Percentiles rank a stretch among this genome's conserved stretches.
phyloP scores from a whole-genome alignment of 768 basidiomycete species.

The Amanita polypyramis region DNA sequence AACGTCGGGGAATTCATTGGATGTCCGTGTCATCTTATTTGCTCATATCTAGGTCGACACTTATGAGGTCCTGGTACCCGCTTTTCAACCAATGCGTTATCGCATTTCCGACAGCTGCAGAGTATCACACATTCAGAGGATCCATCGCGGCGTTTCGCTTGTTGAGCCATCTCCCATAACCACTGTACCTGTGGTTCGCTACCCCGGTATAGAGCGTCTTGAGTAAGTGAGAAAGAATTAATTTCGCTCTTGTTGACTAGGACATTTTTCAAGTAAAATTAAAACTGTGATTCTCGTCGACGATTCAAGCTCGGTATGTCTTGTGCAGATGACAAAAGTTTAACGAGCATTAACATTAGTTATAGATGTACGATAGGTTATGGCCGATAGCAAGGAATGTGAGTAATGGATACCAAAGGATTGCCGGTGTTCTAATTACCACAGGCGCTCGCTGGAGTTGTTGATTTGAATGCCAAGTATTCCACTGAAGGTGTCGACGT shows the following conservation, averaged over 20 bases:
- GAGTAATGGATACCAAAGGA: background rate
- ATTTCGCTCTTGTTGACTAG: background rate
- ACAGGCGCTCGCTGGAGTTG: constrained; percentile 9
- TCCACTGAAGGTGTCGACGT: constrained; percentile 48
- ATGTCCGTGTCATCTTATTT: background rate
- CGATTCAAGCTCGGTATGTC: constrained; percentile 14
- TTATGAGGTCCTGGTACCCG: constrained; percentile 15
- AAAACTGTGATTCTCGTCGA: constrained; percentile 16
- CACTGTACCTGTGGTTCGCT: background rate
- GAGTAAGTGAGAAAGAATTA: constrained; percentile 2
- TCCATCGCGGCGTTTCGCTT: background rate
- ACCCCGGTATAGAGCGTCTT: constrained; percentile 6
- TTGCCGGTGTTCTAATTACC: background rate
- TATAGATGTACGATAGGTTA: constrained; percentile 13
- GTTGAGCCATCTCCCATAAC: background rate
- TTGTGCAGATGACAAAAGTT: background rate
- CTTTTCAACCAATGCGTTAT: constrained; percentile 13
- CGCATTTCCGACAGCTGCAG: constrained; percentile 7
- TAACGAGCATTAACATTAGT: background rate
- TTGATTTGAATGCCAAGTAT: constrained; percentile 8
- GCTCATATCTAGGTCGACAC: constrained; percentile 10
- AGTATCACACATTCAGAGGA: constrained; percentile 11
- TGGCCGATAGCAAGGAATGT: constrained; percentile 14
- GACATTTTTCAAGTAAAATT: constrained; percentile 9
- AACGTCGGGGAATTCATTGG: background rate